These are phyloP conservation scores for Phtheirospermum japonicum DNA, from an alignment of 257 asterid species.

Conservation along the genomic window DNA sequence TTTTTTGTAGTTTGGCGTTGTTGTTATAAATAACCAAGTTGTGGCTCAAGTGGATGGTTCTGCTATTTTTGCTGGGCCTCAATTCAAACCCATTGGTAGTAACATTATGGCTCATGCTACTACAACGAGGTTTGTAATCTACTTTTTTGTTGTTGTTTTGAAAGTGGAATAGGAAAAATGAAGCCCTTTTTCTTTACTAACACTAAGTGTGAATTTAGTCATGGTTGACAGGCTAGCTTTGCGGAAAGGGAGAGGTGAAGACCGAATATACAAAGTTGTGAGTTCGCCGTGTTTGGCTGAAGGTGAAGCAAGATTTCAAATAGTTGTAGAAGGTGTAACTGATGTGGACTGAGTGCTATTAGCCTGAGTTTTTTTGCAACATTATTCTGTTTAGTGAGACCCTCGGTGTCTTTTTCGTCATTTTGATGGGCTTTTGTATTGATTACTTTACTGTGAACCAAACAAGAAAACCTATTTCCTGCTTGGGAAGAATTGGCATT, in stretches of 20 bases:
- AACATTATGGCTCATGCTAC: neutral
- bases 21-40: neutral
- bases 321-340: too few species aligned
- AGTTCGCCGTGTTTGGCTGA: neutral
- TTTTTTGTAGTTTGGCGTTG: neutral
- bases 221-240: neutral
- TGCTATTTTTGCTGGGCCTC: neutral
- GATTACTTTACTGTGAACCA: neutral
- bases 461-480: neutral
- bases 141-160: too few species aligned
- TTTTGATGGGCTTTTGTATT: neutral
- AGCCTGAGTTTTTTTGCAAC: neutral
- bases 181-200: too few species aligned
- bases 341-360: slow-evolving; percentile 59
- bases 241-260: neutral
- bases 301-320: neutral
- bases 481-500: too few species aligned
- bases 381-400: neutral
- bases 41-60: neutral
- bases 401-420: neutral
- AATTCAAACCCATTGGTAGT: neutral
- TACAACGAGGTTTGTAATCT: neutral
- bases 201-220: too few species aligned
- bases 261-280: neutral
- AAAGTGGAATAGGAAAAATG: too few species aligned